These are phyloP conservation scores for Chenopodium berlandieri DNA, from an alignment of 148 eudicot species.

Conservation along the genomic window DNA sequence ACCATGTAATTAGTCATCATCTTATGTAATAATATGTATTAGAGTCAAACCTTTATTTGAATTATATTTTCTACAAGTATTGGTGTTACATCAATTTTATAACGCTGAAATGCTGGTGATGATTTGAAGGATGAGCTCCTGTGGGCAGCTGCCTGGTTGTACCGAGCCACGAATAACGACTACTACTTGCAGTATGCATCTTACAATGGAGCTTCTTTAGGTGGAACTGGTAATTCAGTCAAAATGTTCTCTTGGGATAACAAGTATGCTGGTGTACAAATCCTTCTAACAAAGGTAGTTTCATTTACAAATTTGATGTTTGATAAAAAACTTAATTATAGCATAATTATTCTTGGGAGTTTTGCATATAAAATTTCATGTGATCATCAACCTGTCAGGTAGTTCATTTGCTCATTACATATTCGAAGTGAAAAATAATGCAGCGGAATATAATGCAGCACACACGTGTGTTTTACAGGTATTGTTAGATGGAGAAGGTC, in stretches of 20 bases:
- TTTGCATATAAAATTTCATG: not conserved
- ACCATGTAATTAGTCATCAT: no score
- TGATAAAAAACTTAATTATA: not conserved
- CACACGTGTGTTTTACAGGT: constrained; percentile 29
- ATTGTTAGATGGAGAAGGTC: constrained; percentile 55
- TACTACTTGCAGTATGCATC: constrained; percentile 50
- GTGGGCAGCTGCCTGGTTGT: constrained; percentile 84
- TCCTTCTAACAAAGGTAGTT: constrained; percentile 63
- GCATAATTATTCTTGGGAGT: not conserved
- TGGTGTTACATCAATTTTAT: not conserved
- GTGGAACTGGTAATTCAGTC: constrained; percentile 58
- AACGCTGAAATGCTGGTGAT: not conserved
- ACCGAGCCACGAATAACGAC: constrained; percentile 51
- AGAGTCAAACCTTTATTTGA: no score
- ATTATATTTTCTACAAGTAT: not conserved
- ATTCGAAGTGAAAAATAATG: no score
- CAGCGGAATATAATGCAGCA: no score
- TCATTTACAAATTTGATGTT: not conserved
- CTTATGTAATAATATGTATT: not conserved
- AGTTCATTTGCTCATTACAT: not conserved
- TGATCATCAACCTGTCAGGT: not conserved
- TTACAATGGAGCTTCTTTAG: constrained; percentile 44
- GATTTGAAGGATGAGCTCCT: constrained; percentile 55
- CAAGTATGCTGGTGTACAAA: constrained; percentile 68
- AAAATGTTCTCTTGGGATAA: constrained; percentile 72